A percentile compares a stretch with the other conserved stretches of the same genome.
phyloP scores from a whole-genome alignment of 257 asterid genomes.

The Gentiana straminea region DNA sequence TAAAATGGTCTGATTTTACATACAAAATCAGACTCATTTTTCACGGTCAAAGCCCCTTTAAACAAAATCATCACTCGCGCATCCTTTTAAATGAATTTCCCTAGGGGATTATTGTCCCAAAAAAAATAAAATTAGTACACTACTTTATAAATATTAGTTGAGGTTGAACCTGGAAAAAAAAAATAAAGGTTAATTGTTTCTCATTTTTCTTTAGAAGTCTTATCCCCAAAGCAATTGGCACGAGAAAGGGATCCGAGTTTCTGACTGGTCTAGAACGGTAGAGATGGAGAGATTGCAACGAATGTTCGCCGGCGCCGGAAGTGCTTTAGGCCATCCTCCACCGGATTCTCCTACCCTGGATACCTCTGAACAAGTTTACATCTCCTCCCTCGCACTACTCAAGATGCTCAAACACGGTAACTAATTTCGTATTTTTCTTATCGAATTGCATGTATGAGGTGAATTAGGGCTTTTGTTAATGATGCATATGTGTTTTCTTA shows the following conservation, averaged over 20 bases:
- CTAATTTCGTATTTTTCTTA: conserved; percentile 37
- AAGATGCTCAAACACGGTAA: conserved; percentile 96
- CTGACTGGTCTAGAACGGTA: conserved; percentile 11
- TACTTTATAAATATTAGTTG: too few relatives aligned
- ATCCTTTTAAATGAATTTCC: too few relatives aligned
- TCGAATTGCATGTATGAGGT: background rate
- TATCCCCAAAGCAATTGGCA: conserved; percentile 17
- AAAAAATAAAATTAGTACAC: too few relatives aligned
- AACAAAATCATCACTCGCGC: too few relatives aligned
- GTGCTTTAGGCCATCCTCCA: conserved; percentile 80
- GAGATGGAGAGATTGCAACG: conserved; percentile 86
- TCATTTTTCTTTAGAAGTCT: conserved; percentile 1
- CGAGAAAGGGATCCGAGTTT: too few relatives aligned
- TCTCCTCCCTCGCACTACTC: conserved; percentile 83
- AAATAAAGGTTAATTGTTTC: too few relatives aligned
- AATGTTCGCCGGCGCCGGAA: conserved; percentile 95
- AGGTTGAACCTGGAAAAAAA: too few relatives aligned
- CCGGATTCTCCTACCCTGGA: conserved; percentile 88
- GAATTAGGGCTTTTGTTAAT: conserved; percentile 14
- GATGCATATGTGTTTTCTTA: background rate
- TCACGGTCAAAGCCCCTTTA: too few relatives aligned
- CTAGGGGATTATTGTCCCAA: too few relatives aligned
- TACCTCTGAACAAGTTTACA: conserved; percentile 87
- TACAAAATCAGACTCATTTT: too few relatives aligned
- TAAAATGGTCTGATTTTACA: too few relatives aligned